Base-by-base conservation (phyloP, 345 rosid genomes). In the Salix exigua region DNA sequence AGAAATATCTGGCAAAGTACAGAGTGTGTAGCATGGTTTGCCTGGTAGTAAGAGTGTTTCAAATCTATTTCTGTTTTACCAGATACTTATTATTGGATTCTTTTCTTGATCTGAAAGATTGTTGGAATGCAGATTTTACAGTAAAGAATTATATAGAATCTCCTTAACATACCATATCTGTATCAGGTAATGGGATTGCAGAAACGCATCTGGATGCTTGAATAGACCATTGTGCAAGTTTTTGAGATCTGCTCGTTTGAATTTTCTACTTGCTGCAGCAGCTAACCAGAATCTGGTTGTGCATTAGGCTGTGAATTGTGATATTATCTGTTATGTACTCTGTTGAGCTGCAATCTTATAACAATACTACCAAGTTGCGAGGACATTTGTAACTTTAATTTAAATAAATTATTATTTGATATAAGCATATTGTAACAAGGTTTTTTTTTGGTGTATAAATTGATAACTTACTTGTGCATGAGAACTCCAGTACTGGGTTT, bases 1-100 rank as follows among this genome's bases (percentile, higher is more conserved):
- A 80, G 89, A 86, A 74, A 77, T 82, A 23, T 76, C 89, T 13
- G 78, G 81, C 86, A 85, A 89, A 81, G 78, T 81, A 50, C 89
- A 80, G 84, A 88, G 82, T 72, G 91, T 86, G 77, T 88, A 80
- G 75, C 77, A 26, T 78, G 44, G 70, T 70, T 64, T 63, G 71
- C 55, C 78, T 58, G 83, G 79, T 72, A 78, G 71, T 38, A 30
- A 62, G 31, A 62, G 31, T 50, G 60, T 35, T 46, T 58, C 7
- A 23, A 35, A 50, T 55, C 50, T 11, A 9, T 67, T 63, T 64
- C 67, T 23, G 8, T 53, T 75, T 35, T 33, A 19, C 14, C 6
- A 3, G 62, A 78, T 28, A 35, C 19, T 23, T 4, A 12, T 53
- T 46, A 37, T 70, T 17, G 18, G 63, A 55, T 23, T 78, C n/a